phyloP scores from a whole-genome alignment of 352 stramenopile genomes.

The Globisporangium cylindrosporum region DNA sequence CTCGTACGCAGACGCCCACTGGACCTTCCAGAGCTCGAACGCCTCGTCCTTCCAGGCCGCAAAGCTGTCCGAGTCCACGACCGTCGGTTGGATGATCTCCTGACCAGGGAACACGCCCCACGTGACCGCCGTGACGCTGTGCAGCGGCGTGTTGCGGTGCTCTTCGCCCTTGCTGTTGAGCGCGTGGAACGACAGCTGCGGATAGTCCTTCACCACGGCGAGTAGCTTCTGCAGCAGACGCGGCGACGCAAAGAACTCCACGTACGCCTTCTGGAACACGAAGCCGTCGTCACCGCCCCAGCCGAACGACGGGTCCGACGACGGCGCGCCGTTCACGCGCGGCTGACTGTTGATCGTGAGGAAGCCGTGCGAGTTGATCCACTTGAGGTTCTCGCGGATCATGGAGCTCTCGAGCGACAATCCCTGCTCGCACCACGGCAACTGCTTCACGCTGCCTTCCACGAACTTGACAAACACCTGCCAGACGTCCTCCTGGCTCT shows the following conservation, averaged over 20 bases:
- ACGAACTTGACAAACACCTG: conserved; percentile 93
- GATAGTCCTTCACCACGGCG: conserved; percentile 55
- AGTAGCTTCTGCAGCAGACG: conserved; percentile 65
- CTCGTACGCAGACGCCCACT: conserved; percentile 96
- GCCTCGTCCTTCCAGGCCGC: conserved; percentile 94
- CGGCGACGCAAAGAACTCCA: conserved; percentile 96
- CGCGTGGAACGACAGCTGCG: conserved; percentile 76
- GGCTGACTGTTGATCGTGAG: conserved; percentile 96
- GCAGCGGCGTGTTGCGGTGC: conserved; percentile 65
- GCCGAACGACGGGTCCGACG: conserved; percentile 89
- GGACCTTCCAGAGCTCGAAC: conserved; percentile 96
- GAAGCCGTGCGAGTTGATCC: conserved; percentile 89
- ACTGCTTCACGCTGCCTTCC: conserved; percentile 75
- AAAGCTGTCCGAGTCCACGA: conserved; percentile 97
- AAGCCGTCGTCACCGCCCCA: conserved; percentile 94
- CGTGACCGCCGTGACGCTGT: conserved; percentile 94
- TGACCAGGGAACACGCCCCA: conserved; percentile 97
- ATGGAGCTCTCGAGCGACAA: conserved; percentile 91
- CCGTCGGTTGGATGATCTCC: conserved; percentile 94
- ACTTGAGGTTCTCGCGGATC: conserved; percentile 83
- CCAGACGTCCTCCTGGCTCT: conserved; percentile 88
- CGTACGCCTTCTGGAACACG: conserved; percentile 99
- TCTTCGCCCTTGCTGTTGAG: conserved; percentile 67
- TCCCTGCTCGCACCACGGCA: conserved; percentile 97
- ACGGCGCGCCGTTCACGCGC: conserved; percentile 89